A percentile compares a stretch with the other conserved stretches of the same genome.
Evolutionary conservation across 371 early-diverging fungal species (phyloP).

Genomic region (Syncephalis plumigaleata): DNA sequence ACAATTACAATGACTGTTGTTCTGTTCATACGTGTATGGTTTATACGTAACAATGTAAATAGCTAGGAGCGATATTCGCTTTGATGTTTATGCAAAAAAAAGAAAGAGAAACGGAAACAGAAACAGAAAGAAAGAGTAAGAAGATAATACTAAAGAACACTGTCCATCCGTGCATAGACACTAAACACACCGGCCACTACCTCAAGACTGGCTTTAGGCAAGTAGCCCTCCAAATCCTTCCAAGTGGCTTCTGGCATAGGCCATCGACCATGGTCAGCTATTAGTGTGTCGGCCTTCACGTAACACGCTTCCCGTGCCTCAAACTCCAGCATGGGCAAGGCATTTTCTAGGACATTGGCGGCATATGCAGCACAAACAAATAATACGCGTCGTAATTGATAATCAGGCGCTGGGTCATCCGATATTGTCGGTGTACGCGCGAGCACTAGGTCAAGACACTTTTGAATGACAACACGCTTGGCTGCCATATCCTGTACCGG

Average conservation of each 20-base stretch:
- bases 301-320: slow-evolving; percentile 79
- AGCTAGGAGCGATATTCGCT: too few relatives aligned
- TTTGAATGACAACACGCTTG: slow-evolving; percentile 69
- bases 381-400: slow-evolving; percentile 51
- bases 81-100: background rate
- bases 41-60: too few relatives aligned
- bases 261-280: slow-evolving; percentile 69
- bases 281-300: slow-evolving; percentile 68
- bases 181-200: slow-evolving; percentile 57
- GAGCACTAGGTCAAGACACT: slow-evolving; percentile 31
- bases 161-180: slow-evolving; percentile 81
- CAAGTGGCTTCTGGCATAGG: slow-evolving; percentile 27
- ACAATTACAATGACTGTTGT: too few relatives aligned
- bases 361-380: slow-evolving; percentile 93
- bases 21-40: too few relatives aligned
- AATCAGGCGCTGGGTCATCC: slow-evolving; percentile 19
- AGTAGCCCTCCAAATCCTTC: background rate
- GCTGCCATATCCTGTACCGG: slow-evolving; percentile 70
- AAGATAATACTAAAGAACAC: slow-evolving; percentile 31
- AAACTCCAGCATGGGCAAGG: slow-evolving; percentile 62
- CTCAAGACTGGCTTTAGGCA: slow-evolving; percentile 33
- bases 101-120: background rate
- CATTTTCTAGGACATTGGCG: slow-evolving; percentile 90
- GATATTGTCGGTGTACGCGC: slow-evolving; percentile 18
- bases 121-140: background rate